phyloP scores from a whole-genome alignment of 1,284 basidiomycete species.

The Trametes versicolor region DNA sequence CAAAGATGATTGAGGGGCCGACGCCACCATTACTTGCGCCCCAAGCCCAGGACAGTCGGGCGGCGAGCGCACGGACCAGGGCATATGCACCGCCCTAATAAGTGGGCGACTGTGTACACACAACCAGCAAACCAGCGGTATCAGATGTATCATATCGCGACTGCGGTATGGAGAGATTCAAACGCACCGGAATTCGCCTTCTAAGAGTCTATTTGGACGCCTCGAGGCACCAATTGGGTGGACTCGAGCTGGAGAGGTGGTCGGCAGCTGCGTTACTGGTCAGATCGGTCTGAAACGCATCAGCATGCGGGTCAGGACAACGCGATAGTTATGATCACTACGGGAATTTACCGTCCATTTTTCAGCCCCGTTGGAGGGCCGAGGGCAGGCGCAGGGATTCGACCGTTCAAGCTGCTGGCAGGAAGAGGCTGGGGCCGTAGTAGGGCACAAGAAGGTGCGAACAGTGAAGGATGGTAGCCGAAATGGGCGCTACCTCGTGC shows the following conservation, averaged over 20 bases:
- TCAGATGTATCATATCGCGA: constrained; percentile 13
- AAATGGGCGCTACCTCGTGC: neutral
- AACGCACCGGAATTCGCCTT: neutral
- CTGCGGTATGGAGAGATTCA: constrained; percentile 1
- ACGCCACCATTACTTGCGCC: neutral
- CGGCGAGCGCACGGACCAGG: neutral
- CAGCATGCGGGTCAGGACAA: neutral
- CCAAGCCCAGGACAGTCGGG: neutral
- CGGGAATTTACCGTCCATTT: too few relatives aligned
- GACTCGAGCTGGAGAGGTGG: neutral
- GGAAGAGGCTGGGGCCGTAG: neutral
- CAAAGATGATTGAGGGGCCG: neutral
- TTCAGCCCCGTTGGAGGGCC: too few relatives aligned
- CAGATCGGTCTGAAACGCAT: neutral
- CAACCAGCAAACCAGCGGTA: neutral
- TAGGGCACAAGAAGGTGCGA: neutral
- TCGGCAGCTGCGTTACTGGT: neutral
- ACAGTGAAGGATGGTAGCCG: neutral
- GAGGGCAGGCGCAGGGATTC: too few relatives aligned
- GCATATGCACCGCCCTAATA: constrained; percentile 11
- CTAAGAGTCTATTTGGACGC: neutral
- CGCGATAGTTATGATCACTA: too few relatives aligned
- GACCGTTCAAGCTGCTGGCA: neutral
- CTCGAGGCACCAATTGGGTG: neutral
- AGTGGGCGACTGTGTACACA: constrained; percentile 14